phyloP scores from a whole-genome alignment of 176 grass and related monocot genomes.

The Oropetium thomaeum region DNA sequence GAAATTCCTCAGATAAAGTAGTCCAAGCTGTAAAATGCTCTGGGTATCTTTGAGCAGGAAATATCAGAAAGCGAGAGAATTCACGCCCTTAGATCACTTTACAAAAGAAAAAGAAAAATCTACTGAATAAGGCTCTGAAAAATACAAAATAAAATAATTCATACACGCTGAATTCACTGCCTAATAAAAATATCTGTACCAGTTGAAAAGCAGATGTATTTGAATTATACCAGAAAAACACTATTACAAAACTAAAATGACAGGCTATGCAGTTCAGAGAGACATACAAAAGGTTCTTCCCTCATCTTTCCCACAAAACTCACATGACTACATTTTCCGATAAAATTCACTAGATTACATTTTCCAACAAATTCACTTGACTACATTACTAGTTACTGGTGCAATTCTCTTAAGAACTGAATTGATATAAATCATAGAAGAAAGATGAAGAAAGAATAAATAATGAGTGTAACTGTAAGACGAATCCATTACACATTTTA shows the following conservation, averaged over 20 bases:
- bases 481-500: neutral
- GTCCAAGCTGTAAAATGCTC: slow-evolving; percentile 5
- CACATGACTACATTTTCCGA: neutral
- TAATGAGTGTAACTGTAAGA: neutral
- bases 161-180: neutral
- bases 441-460: neutral
- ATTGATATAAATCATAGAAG: neutral
- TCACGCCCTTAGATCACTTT: neutral
- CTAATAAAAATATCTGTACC: neutral
- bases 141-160: neutral
- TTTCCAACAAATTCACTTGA: neutral
- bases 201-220: slow-evolving; percentile 13
- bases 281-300: neutral
- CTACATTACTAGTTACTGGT: neutral
- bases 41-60: slow-evolving; percentile 10
- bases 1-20: slow-evolving; percentile 24
- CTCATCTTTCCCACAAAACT: neutral
- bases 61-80: neutral
- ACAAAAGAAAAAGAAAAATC: neutral
- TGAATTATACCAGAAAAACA: slow-evolving; percentile 3
- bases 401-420: neutral
- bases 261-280: neutral
- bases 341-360: neutral
- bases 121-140: slow-evolving; percentile 23
- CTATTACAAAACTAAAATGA: neutral